Evolutionary conservation across 768 basidiomycete species (phyloP).

Genomic region (Termitomyces sp.): DNA sequence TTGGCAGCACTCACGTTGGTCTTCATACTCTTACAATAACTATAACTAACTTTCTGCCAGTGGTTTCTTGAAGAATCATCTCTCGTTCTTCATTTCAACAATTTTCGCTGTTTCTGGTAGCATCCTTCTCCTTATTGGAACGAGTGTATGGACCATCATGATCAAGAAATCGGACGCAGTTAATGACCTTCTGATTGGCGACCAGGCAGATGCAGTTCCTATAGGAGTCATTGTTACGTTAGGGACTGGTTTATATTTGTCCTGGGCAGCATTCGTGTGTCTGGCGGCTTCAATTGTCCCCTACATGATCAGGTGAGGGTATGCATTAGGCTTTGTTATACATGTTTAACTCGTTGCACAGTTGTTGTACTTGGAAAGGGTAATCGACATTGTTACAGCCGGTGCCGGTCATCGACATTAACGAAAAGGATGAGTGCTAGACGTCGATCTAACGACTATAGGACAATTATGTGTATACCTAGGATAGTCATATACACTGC

Average conservation of each 20-base stretch:
- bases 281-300: slow-evolving; percentile 65
- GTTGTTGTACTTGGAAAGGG: slow-evolving; percentile 81
- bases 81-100: slow-evolving; percentile 68
- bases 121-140: slow-evolving; percentile 63
- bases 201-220: slow-evolving; percentile 29
- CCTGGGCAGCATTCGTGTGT: slow-evolving; percentile 74
- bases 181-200: slow-evolving; percentile 46
- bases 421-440: not conserved
- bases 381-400: slow-evolving; percentile 23
- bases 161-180: slow-evolving; percentile 60
- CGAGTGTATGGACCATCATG: slow-evolving; percentile 75
- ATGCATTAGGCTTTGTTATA: not conserved
- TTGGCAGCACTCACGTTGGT: slow-evolving; percentile 67
- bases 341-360: slow-evolving; percentile 20
- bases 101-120: slow-evolving; percentile 57
- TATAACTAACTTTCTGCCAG: slow-evolving; percentile 32
- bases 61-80: slow-evolving; percentile 60
- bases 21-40: slow-evolving; percentile 1
- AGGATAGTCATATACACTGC: not conserved
- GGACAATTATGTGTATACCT: not conserved
- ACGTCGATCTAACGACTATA: not conserved
- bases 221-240: slow-evolving; percentile 63
- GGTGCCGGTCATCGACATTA: slow-evolving; percentile 19
- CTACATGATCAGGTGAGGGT: slow-evolving; percentile 70
- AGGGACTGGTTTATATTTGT: slow-evolving; percentile 60